Conservation (phyloP, 169 alveolate species). For the Plasmodium relictum region DNA sequence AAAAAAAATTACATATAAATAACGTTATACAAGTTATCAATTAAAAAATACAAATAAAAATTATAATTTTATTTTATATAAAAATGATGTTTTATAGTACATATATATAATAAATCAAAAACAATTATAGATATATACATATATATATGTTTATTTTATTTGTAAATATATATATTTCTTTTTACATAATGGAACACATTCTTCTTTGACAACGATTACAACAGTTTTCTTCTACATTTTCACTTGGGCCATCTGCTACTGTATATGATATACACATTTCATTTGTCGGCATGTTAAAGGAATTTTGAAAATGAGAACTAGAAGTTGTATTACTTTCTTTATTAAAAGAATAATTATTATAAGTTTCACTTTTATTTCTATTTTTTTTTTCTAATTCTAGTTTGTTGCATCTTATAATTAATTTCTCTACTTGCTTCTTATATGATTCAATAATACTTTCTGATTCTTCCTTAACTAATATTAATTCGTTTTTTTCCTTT, state of each 20-base stretch:
- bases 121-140: not conserved
- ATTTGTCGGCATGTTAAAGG: constrained; percentile 19
- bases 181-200: constrained; percentile 54
- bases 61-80: no score
- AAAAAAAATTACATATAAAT: no score
- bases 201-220: constrained; percentile 64
- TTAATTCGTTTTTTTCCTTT: constrained; percentile 64
- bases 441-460: constrained; percentile 69
- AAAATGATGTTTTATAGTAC: not conserved
- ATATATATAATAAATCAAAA: not conserved
- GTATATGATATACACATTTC: constrained; percentile 63
- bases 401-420: constrained; percentile 68
- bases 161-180: not conserved
- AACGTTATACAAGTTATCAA: no score
- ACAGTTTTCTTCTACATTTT: constrained; percentile 28
- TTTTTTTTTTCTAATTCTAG: constrained; percentile 62
- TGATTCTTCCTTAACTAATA: constrained; percentile 69
- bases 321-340: constrained; percentile 23
- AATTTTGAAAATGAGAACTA: constrained; percentile 25
- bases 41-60: no score
- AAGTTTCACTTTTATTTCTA: not conserved
- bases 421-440: constrained; percentile 72
- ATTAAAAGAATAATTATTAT: constrained; percentile 36
- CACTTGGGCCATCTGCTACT: constrained; percentile 47
- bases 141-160: not conserved